A percentile compares a stretch with the other conserved stretches of the same genome.
These are phyloP conservation scores for Spathaspora girioi DNA, from an alignment of 805 yeast species.

Conservation along the genomic window DNA sequence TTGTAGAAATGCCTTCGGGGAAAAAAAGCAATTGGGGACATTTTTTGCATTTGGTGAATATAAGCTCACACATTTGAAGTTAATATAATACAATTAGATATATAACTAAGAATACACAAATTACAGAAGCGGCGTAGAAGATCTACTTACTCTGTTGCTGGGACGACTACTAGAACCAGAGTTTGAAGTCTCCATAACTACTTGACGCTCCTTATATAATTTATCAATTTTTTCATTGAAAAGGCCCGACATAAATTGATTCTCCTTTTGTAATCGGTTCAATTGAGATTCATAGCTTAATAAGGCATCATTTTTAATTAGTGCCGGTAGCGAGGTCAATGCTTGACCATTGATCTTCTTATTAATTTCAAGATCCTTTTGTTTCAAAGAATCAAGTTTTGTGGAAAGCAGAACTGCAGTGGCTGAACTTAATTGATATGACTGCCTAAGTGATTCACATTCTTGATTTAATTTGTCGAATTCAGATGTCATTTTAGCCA, in stretches of 20 bases:
- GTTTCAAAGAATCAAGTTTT: constrained; percentile 16
- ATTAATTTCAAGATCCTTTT: constrained; percentile 14
- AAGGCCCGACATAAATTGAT: constrained; percentile 23
- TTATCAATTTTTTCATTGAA: constrained; percentile 31
- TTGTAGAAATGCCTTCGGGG: not conserved
- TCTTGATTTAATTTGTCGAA: constrained; percentile 22
- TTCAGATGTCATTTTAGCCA: constrained; percentile 20
- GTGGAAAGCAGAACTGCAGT: constrained; percentile 29
- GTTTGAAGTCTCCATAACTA: constrained; percentile 23
- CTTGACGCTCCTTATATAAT: constrained; percentile 30
- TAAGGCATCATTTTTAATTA: constrained; percentile 31
- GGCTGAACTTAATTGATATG: constrained; percentile 32
- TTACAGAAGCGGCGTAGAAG: constrained; percentile 31
- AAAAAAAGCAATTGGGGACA: not conserved
- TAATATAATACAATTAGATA: not conserved
- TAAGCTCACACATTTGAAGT: not conserved
- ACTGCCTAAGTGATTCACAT: constrained; percentile 22
- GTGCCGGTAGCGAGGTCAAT: constrained; percentile 28
- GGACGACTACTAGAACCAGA: constrained; percentile 29
- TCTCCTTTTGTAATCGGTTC: constrained; percentile 22
- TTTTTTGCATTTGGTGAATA: no score
- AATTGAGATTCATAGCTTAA: constrained; percentile 24
- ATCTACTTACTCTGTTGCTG: constrained; percentile 35
- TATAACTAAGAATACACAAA: not conserved
- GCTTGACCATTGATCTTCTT: constrained; percentile 32